phyloP scores from a whole-genome alignment of 768 basidiomycete genomes.

The Hemileccinum impolitum region DNA sequence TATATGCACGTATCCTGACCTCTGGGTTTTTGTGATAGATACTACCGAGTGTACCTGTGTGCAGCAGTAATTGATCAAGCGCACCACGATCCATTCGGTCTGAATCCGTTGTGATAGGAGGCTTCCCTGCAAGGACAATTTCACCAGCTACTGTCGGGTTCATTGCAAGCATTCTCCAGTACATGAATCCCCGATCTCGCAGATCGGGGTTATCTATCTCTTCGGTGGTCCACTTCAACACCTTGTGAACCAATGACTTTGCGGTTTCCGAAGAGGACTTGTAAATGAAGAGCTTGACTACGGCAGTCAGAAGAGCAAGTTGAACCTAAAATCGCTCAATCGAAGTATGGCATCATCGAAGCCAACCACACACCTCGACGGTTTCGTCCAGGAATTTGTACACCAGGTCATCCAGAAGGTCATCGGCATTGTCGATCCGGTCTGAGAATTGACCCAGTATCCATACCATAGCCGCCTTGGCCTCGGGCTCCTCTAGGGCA shows the following conservation, averaged over 20 bases:
- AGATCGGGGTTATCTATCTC: constrained; percentile 98
- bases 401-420: constrained; percentile 87
- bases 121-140: constrained; percentile 90
- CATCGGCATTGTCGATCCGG: constrained; percentile 93
- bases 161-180: constrained; percentile 95
- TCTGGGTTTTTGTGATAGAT: constrained; percentile 99
- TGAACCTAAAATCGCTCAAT: constrained; percentile 63
- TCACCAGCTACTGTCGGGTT: constrained; percentile 86
- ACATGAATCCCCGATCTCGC: constrained; percentile 97
- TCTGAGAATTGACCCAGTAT: constrained; percentile 96
- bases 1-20: constrained; percentile 38
- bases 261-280: constrained; percentile 78
- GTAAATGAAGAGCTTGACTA: constrained; percentile 94
- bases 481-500: constrained; percentile 89
- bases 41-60: constrained; percentile 90
- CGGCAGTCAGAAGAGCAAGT: constrained; percentile 88
- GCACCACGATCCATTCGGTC: constrained; percentile 97
- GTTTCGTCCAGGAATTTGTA: constrained; percentile 90
- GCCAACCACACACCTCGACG: constrained; percentile 63
- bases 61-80: constrained; percentile 89
- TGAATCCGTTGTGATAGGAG: constrained; percentile 95
- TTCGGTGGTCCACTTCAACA: constrained; percentile 96
- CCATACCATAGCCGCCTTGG: constrained; percentile 98
- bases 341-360: background rate
- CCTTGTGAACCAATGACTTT: constrained; percentile 89